Percentiles rank a stretch among this genome's conserved stretches.
phyloP scores from a whole-genome alignment of 1,139 yeast species.

The Yamadazyma conglobata region DNA sequence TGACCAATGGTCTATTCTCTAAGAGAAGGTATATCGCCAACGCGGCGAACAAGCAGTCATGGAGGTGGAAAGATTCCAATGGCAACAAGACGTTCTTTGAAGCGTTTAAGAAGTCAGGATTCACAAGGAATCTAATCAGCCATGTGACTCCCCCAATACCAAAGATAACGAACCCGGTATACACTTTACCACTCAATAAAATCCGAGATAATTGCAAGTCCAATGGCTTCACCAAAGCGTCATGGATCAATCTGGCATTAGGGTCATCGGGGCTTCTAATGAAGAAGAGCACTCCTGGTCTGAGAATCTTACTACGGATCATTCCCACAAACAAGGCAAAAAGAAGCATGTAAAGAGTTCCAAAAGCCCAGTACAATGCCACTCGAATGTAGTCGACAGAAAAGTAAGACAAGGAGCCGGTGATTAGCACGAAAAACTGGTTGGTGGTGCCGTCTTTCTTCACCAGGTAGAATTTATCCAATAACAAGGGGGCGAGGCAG shows the following conservation, averaged over 20 bases:
- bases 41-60: conserved; percentile 7
- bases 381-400: conserved; percentile 22
- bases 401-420: conserved; percentile 22
- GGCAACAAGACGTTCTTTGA: conserved; percentile 27
- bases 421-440: conserved; percentile 18
- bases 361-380: conserved; percentile 62
- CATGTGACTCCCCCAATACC: conserved; percentile 74
- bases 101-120: conserved; percentile 6
- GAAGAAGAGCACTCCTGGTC: conserved; percentile 88
- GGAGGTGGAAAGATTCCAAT: conserved; percentile 13
- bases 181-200: conserved; percentile 70
- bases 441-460: conserved; percentile 5
- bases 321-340: conserved; percentile 86
- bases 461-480: conserved; percentile 16
- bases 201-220: conserved; percentile 70
- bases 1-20: conserved; percentile 17
- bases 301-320: conserved; percentile 66
- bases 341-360: conserved; percentile 82
- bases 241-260: conserved; percentile 81
- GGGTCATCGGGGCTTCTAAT: conserved; percentile 95
- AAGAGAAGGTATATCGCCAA: conserved; percentile 10
- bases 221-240: conserved; percentile 78
- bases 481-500: conserved; percentile 56
- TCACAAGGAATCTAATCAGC: conserved; percentile 34
- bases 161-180: conserved; percentile 64